A percentile compares a stretch with the other conserved stretches of the same genome.
Evolutionary conservation across 176 grass and related monocot genomes (phyloP).

Genomic region (Ensete ventricosum): DNA sequence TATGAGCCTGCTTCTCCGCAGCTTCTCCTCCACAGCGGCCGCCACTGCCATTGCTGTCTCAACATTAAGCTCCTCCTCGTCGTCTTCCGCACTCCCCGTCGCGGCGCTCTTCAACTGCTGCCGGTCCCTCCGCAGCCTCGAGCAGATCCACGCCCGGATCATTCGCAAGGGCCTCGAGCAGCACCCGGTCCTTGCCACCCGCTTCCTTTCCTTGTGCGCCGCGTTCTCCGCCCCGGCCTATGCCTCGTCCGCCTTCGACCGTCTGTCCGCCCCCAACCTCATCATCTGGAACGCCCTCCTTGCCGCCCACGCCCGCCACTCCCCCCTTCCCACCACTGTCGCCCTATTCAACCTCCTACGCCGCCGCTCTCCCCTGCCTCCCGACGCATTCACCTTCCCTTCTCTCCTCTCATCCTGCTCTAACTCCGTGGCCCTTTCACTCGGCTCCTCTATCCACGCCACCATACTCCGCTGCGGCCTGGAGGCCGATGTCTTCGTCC

Average conservation of each 20-base stretch:
- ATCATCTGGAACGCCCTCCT: slow-evolving; percentile 45
- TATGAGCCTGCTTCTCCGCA: slow-evolving; percentile 6
- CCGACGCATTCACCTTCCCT: slow-evolving; percentile 70
- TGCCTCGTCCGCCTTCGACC: slow-evolving; percentile 18
- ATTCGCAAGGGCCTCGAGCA: slow-evolving; percentile 43
- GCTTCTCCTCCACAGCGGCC: background rate
- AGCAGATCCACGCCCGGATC: slow-evolving; percentile 58
- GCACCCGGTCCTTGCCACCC: slow-evolving; percentile 28
- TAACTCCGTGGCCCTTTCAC: slow-evolving; percentile 9
- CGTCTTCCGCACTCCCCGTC: background rate
- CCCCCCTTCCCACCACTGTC: slow-evolving; percentile 37
- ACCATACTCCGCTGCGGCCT: slow-evolving; percentile 46
- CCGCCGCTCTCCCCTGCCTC: slow-evolving; percentile 14
- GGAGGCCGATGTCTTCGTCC: slow-evolving; percentile 54
- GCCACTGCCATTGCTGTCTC: background rate
- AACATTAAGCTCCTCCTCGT: background rate
- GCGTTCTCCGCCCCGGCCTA: slow-evolving; percentile 29
- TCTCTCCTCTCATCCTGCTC: slow-evolving; percentile 48
- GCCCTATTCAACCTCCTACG: slow-evolving; percentile 47
- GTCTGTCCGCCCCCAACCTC: slow-evolving; percentile 33
- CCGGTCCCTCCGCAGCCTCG: slow-evolving; percentile 30
- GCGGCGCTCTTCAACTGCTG: slow-evolving; percentile 10
- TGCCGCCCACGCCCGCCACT: slow-evolving; percentile 48
- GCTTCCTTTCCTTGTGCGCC: slow-evolving; percentile 51
- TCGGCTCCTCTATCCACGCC: slow-evolving; percentile 39